These are phyloP conservation scores for Termitomyces sp. DNA, from an alignment of 768 basidiomycete species.

Conservation along the genomic window DNA sequence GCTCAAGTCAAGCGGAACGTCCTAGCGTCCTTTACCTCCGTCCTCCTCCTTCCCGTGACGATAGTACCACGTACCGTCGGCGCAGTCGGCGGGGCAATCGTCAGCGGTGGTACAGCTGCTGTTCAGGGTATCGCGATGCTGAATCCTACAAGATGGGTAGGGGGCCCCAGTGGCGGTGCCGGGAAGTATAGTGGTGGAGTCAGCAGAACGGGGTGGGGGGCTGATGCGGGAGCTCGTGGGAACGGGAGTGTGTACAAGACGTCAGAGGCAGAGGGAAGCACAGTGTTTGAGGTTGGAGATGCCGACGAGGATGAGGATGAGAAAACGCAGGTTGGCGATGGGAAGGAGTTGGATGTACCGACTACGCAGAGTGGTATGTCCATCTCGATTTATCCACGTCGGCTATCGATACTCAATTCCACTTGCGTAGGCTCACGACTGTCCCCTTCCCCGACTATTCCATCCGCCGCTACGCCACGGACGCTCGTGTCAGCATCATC, in stretches of 20 bases:
- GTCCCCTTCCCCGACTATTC: slow-evolving; percentile 6
- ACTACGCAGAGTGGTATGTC: slow-evolving; percentile 4
- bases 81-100: slow-evolving; percentile 52
- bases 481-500: slow-evolving; percentile 4
- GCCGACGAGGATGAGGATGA: slow-evolving; percentile 32
- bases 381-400: neutral
- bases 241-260: slow-evolving; percentile 18
- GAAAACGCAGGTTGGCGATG: neutral
- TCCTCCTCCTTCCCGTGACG: slow-evolving; percentile 89
- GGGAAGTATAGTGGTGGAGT: slow-evolving; percentile 10
- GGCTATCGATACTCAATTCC: neutral
- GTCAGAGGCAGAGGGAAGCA: slow-evolving; percentile 34
- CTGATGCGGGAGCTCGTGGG: slow-evolving; percentile 16
- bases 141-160: slow-evolving; percentile 84
- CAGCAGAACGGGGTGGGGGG: slow-evolving; percentile 7
- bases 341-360: slow-evolving; percentile 11
- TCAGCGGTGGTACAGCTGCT: slow-evolving; percentile 70
- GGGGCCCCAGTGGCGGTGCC: slow-evolving; percentile 15
- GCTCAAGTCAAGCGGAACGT: slow-evolving; percentile 91
- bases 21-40: slow-evolving; percentile 84
- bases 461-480: neutral
- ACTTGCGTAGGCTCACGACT: neutral
- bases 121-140: slow-evolving; percentile 86
- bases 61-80: slow-evolving; percentile 86
- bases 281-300: slow-evolving; percentile 48